Conservation (phyloP, 2,329 filamentous ascomycete species). For the Xylaria polymorpha region DNA sequence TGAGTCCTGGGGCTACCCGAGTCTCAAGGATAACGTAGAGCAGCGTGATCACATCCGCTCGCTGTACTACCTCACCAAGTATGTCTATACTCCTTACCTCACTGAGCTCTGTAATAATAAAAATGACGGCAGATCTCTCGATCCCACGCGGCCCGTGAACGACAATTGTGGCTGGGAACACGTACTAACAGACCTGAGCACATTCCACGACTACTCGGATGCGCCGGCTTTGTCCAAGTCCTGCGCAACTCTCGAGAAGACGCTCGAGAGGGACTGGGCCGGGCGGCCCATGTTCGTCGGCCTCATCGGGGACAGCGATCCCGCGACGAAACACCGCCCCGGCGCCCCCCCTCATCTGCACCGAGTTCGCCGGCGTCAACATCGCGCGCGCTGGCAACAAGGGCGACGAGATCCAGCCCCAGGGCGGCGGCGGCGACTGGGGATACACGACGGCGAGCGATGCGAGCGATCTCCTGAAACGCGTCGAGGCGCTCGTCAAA, state of each 20-base stretch:
- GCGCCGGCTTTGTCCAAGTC: constrained; percentile 65
- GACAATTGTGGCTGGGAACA: constrained; percentile 81
- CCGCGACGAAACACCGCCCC: constrained; percentile 62
- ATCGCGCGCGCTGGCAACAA: constrained; percentile 62
- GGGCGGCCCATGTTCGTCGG: constrained; percentile 66
- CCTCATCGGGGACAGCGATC: constrained; percentile 57
- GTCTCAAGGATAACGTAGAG: constrained; percentile 64
- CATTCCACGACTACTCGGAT: constrained; percentile 76
- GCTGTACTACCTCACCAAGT: constrained; percentile 74
- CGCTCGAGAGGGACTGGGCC: constrained; percentile 62
- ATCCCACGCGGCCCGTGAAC: constrained; percentile 73
- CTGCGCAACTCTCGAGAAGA: constrained; percentile 64
- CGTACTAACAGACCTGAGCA: constrained; percentile 71
- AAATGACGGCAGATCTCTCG: constrained; percentile 58
- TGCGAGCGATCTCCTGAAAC: constrained; percentile 66
- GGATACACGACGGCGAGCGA: constrained; percentile 75
- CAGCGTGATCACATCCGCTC: constrained; percentile 73
- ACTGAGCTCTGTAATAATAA: constrained; percentile 3
- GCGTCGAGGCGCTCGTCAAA: constrained; percentile 69
- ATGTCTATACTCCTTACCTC: constrained; percentile 38
- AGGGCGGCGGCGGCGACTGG: constrained; percentile 66
- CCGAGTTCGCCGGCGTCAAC: constrained; percentile 76
- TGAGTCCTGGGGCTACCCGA: constrained; percentile 71
- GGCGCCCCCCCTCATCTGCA: constrained; percentile 73
- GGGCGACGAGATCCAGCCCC: constrained; percentile 37